Evolutionary conservation across 352 stramenopile species (phyloP), one percentile per base, ranked within the genome.

Genomic region (Pythium brachiatum): DNA sequence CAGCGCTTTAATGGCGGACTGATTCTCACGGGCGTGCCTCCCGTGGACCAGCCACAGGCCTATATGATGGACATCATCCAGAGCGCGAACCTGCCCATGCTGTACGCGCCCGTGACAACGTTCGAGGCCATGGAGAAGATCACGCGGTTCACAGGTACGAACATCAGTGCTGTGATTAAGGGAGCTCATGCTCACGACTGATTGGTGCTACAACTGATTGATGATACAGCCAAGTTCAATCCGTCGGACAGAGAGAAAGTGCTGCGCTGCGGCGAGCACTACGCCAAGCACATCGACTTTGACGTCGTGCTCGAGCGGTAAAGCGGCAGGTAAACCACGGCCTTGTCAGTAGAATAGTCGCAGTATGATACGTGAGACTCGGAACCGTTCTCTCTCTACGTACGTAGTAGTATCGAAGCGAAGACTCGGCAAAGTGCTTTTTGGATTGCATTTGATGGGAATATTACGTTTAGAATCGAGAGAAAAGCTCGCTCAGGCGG

Each of bases 21-120:
- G n/a, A 94, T 97, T 27, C 77, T 97, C 51, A 95, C 89, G 13
- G 90, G 90, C 31, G 78, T 81, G 25, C 85, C 85, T 7, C 86
- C 86, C 1, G 69, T 77, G 7, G 83, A 95, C 57, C 78, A 88
- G 55, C 87, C 86, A 32, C 76, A 94, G 60, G 71, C 79, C 16
- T 92, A 91, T 64, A 89, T 89, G 56, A 88, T 85, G 72, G 73
- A 88, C 47, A 88, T 90, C 50, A 85, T 94, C 55, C 65, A 73
- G 48, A 74, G 80, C 63, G 66, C 82, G 15, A 74, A 77, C 15
- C 69, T 76, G 18, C 82, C 85, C 9, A 75, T 94, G 56, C 74
- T 94, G n/a, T 94, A 94, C 64, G 85, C 77, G 8, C 83, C 81
- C 29, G 77, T 79, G 4, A 86, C 83, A n/a, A 91, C 80, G 7